Evolutionary conservation across 352 stramenopile species (phyloP), one percentile per base, ranked within the genome.

Genomic region (Globisporangium iwayamae): DNA sequence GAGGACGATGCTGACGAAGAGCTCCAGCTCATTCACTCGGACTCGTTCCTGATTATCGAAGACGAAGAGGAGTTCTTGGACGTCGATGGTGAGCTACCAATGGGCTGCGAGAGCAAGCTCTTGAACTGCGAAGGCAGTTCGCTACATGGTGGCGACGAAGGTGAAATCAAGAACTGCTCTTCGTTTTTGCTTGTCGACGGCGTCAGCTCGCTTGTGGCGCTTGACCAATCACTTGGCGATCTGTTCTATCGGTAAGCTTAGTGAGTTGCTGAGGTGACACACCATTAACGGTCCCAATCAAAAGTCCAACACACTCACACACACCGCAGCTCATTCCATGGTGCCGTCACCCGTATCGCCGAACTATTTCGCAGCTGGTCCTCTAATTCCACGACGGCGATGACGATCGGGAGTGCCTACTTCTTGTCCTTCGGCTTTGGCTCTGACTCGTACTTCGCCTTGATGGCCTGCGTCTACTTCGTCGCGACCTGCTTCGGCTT

Each of bases 181-280:
- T 83, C 78, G 3, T 62, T 71, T 32, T 25, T 56, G 2, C 62
- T 83, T 32, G 63, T 83, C 9, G 62, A 75, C 46, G 69, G 66
- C 1, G 36, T 60, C 18, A 83, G 75, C 28, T 65, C 65, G 3
- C 57, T 84, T 8, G 32, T 84, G 30, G 11, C 71, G 0, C 48
- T 81, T 13, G 57, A 76, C 47, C 36, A 43, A 18, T 59, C 66
- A 1, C n/a, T 72, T 20, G 39, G 10, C 0, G 52, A 64, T 13
- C 18, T 78, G 10, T 78, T 76, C 48, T 3, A 20, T 38, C 55
- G 5, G 36, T 34, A 48, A 41, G 45, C 9, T 20, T 30, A 43
- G 22, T 30, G 18, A 47, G n/a, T 11, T 30, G 20, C 2, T 1
- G 38, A 47, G 16, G 2, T 43, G 38, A 9, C 32, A 36, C 16